Base-by-base conservation (phyloP, 306 rosid species). In the Dalbergia cochinchinensis region DNA sequence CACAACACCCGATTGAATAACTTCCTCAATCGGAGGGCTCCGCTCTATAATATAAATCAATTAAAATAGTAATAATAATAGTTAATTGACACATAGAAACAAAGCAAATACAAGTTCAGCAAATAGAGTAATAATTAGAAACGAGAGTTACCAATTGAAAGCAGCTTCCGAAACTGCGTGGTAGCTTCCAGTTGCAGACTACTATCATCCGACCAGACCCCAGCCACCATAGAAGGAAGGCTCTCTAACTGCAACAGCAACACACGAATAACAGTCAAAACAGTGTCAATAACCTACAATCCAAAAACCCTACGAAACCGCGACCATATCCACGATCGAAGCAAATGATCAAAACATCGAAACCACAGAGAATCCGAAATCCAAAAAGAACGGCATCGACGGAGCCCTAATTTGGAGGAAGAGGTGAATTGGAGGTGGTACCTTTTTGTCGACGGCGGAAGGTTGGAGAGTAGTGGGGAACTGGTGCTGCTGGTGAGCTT, bases 1-100 rank as follows among this genome's bases (percentile, higher is more conserved):
- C 22, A 91, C 89, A 65, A 91, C 96, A 16, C 97, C 97, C 6
- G 97, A 83, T 84, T 85, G 90, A 75, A 93, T 87, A 53, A 93
- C 97, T 63, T 89, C 94, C 81, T 91, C 96, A 51, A 93, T 93
- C 3, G 96, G 97, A 48, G 96, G 96, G 87, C 89, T 91, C 33
- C 92, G 63, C 63, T 88, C 94, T 93, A 74, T 8, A 44, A 22
- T 33, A 69, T 22, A 44, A 53, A 67, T 53, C 41, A 54, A 26
- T 3, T n/a, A 45, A 15, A 47, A 41, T 44, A 11, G 2, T 4
- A 37, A 26, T 26, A 26, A 26, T 26, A 26, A 26, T 26, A 26
- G 31, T 37, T 37, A 37, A 37, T 53, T 5, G 70, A 67, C 35
- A 31, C 8, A 51, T 5, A 16, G 53, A 72, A 53, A 39, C 51